A percentile compares a stretch with the other conserved stretches of the same genome.
phyloP scores from a whole-genome alignment of 768 basidiomycete genomes.

The Lactifluus volemus region DNA sequence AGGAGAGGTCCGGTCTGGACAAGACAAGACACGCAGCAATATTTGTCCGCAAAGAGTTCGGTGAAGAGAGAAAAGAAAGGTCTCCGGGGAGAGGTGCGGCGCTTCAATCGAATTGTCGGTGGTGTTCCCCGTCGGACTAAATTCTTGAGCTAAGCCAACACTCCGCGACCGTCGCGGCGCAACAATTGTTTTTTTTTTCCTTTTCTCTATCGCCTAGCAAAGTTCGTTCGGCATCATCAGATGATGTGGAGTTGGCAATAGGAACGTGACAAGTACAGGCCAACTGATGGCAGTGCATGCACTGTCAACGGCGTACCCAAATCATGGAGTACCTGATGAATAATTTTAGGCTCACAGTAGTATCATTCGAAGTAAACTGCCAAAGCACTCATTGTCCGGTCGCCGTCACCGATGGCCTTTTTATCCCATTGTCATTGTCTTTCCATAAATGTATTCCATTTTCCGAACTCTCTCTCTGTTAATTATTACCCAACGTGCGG shows the following conservation, averaged over 20 bases:
- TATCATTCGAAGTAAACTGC: too few species aligned
- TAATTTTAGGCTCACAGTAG: background rate
- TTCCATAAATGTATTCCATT: background rate
- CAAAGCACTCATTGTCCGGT: background rate
- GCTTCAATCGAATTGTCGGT: background rate
- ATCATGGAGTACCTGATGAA: background rate
- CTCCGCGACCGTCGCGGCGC: background rate
- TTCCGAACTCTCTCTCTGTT: background rate
- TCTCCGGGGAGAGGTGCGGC: background rate
- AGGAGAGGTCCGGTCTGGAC: background rate
- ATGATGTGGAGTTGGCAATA: background rate
- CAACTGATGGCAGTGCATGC: too few species aligned
- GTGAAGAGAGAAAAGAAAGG: background rate
- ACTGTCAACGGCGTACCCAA: background rate
- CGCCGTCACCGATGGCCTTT: background rate
- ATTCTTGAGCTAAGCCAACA: background rate
- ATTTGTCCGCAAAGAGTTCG: background rate
- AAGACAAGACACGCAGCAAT: background rate
- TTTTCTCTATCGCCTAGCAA: background rate
- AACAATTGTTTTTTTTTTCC: background rate
- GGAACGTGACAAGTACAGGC: background rate
- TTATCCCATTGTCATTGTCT: too few species aligned
- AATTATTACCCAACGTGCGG: background rate
- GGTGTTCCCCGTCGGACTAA: too few species aligned
- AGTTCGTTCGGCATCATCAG: background rate